Evolutionary conservation across 257 asterid species (phyloP).

Genomic region (Vinca minor): DNA sequence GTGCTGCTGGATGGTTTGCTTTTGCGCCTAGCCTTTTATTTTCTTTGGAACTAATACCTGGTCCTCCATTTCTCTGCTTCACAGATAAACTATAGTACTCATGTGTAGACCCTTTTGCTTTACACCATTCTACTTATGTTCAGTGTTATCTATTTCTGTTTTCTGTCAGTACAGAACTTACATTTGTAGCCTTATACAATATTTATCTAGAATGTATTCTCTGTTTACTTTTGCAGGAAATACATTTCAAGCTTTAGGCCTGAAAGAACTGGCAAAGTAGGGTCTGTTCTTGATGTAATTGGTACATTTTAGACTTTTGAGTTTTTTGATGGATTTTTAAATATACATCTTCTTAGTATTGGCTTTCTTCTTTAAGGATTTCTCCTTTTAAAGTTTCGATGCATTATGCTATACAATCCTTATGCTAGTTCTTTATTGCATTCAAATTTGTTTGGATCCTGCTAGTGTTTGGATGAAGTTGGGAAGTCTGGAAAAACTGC

Average conservation of each 20-base stretch:
- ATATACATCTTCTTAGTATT: neutral
- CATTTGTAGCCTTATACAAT: neutral
- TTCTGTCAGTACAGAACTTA: neutral
- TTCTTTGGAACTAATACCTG: neutral
- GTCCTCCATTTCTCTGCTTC: neutral
- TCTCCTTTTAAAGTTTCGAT: neutral
- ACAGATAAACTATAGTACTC: neutral
- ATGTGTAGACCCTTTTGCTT: neutral
- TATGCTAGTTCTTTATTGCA: neutral
- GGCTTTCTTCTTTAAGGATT: neutral
- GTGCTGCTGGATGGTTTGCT: constrained; percentile 53
- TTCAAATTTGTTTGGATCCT: neutral
- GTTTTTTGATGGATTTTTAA: constrained; percentile 4
- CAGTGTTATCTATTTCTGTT: neutral
- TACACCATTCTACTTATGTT: neutral
- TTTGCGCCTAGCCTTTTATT: constrained; percentile 9
- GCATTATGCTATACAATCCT: neutral
- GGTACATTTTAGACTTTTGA: constrained; percentile 39
- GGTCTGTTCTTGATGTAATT: constrained; percentile 46
- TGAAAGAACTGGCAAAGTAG: constrained; percentile 56
- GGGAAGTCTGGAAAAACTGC: neutral
- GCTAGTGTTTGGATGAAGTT: neutral
- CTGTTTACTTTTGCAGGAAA: constrained; percentile 38
- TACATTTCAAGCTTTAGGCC: constrained; percentile 63
- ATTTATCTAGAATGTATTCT: neutral